Evolutionary conservation across 768 basidiomycete species (phyloP).

Genomic region (Trametes punicea): DNA sequence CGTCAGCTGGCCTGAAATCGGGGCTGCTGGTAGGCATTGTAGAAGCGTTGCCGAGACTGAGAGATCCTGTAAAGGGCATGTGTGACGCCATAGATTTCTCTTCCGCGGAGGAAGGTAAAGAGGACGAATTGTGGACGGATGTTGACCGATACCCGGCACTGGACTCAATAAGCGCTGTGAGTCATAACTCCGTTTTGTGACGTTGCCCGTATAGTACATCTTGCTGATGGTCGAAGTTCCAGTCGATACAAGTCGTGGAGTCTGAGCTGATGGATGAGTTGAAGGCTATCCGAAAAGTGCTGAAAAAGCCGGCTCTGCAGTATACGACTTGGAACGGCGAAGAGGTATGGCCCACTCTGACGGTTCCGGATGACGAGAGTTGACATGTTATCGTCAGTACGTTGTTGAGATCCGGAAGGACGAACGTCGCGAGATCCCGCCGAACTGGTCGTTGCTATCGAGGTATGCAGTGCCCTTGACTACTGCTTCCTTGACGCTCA

Average conservation of each 20-base stretch:
- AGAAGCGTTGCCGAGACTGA: conserved; percentile 61
- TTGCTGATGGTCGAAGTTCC: not conserved
- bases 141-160: conserved; percentile 51
- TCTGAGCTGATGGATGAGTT: conserved; percentile 73
- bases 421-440: conserved; percentile 44
- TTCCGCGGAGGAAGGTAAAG: conserved; percentile 62
- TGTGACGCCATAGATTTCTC: conserved; percentile 56
- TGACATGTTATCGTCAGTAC: conserved; percentile 46
- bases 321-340: conserved; percentile 66
- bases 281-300: conserved; percentile 59
- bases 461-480: conserved; percentile 40
- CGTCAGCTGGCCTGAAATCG: conserved; percentile 52
- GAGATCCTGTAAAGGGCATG: conserved; percentile 49
- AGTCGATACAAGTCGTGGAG: conserved; percentile 70
- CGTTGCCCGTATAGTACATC: not conserved
- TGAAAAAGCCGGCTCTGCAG: conserved; percentile 70
- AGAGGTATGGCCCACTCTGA: conserved; percentile 48
- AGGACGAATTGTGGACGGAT: conserved; percentile 67
- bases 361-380: not conserved
- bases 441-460: conserved; percentile 63
- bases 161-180: conserved; percentile 57
- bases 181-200: conserved; percentile 26
- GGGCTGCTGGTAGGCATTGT: conserved; percentile 68
- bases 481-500: not conserved
- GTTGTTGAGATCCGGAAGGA: conserved; percentile 73